Evolutionary conservation across 768 basidiomycete species (phyloP), one percentile per base, ranked within the genome.

Genomic region (Lentinula guzmanii): DNA sequence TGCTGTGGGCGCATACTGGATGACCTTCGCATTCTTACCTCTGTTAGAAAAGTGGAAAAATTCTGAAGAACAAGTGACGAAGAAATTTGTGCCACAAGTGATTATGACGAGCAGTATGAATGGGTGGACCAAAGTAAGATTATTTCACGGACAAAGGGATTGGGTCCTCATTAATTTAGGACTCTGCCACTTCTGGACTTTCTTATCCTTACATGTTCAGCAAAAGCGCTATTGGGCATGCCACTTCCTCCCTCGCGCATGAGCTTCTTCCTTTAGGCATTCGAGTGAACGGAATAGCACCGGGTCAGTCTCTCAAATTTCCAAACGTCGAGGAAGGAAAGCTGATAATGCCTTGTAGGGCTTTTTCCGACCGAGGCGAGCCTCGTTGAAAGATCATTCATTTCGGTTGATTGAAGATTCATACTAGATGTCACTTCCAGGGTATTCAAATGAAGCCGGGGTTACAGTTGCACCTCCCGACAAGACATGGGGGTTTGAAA

Each of bases 21-120:
- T 82, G 18, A 78, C 82, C 0, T 80, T 83, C 64, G 82, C 82
- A n/a, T 82, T 82, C 71, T 71, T 85, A 3, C 82, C 81, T 5
- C 70, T 85, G 0, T 71, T 83, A 5, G 79, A 80, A 64, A 77
- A 76, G 58, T 78, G 79, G 77, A 78, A 78, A 65, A 68, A 68
- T 42, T 65, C 66, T 2, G 65, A 69, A 1, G 69, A 65, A 50
- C 68, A 66, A 31, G 68, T 63, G 18, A 70, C 68, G 7, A 69
- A 68, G 58, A 74, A 70, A 56, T 81, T 81, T 62, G 77, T 73
- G 8, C 79, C 79, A 1, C 79, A 81, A 66, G 69, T 82, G 33
- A 68, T 82, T 35, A 79, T 81, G 76, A 82, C 80, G 1, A 77
- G 76, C 53, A 79, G 78, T 54, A 80, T 81, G 79, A 82, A 80